Base-by-base conservation (phyloP, 73 alveolate genomes). In the Paramecium biaurelia region DNA sequence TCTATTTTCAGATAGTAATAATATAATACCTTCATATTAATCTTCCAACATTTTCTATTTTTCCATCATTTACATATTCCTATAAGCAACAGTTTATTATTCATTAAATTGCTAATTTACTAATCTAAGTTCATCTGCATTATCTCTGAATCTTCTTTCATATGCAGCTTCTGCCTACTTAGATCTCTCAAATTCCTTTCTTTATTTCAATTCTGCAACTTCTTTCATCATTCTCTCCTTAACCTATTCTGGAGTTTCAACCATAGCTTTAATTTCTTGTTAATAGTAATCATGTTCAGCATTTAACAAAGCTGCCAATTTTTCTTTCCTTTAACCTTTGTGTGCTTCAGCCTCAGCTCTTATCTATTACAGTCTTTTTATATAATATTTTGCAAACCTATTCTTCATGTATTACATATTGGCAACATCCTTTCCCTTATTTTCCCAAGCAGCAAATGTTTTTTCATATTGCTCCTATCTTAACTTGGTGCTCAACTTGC, bases 191-290 rank as follows among this genome's bases (percentile, higher is more conserved):
- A 32, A 21, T 38, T 86, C 93, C 23, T 86, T 86, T 63, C 85
- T 76, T 63, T 57, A 45, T 63, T 86, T 86, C 38, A 86, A 76
- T 23, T 86, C 70, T 21, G 68, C 58, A 4, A 86, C 93, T 63
- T 76, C 74, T 20, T 57, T 38, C 43, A 86, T 86, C 93, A 86
- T 86, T 86, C 85, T 86, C 47, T 86, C 84, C 68, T 76, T 86
- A 86, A 86, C 85, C 58, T 86, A 72, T 68, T 86, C 93, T 53
- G 93, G 93, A 32, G 93, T 86, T 38, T 86, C 93, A n/a, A 63
- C 76, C 79, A 86, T 57, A 11, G 84, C 93, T 24, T 35, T 70
- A 23, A 86, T 86, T 86, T 86, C 93, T 42, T 86, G 35, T 38
- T 86, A 32, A 85, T 86, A 86, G 21, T 63, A 20, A 12, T 86